A percentile compares a stretch with the other conserved stretches of the same genome.
phyloP scores from a whole-genome alignment of 352 stramenopile species.

The Pythium volutum region DNA sequence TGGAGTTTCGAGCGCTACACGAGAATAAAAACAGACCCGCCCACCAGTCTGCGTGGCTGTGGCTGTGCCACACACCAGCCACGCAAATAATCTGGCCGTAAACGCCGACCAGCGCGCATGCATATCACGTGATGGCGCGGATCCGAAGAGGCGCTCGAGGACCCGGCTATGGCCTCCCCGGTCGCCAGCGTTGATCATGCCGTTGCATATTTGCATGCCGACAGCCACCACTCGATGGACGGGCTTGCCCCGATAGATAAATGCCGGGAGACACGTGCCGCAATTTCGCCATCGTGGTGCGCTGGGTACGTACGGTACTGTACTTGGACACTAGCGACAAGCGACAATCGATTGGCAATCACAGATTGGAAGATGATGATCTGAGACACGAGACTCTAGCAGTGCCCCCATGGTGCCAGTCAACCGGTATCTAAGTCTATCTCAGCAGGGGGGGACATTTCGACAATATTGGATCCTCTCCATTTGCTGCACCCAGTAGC shows the following conservation, averaged over 20 bases:
- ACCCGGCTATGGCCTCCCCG: background rate
- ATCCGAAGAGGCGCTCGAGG: constrained; percentile 5
- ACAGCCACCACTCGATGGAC: background rate
- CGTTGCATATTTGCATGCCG: background rate
- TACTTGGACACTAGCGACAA: no score
- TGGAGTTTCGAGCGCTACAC: background rate
- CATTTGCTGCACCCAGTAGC: no score
- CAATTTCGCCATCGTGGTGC: background rate
- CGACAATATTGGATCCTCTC: no score
- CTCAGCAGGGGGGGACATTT: no score
- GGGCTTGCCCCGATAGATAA: background rate
- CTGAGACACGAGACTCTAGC: no score
- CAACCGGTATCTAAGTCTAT: no score
- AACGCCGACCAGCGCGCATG: background rate
- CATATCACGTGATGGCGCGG: background rate
- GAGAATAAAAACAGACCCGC: constrained; percentile 5
- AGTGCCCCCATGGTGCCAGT: no score
- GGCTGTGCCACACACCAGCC: background rate
- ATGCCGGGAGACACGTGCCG: background rate
- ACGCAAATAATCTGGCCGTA: background rate
- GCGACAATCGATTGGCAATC: no score
- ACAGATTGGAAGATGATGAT: no score
- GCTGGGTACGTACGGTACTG: no score
- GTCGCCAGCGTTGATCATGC: constrained; percentile 5
- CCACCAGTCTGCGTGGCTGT: background rate